These are phyloP conservation scores for Solanum virginianum DNA, from an alignment of 257 asterid genomes.

Conservation along the genomic window DNA sequence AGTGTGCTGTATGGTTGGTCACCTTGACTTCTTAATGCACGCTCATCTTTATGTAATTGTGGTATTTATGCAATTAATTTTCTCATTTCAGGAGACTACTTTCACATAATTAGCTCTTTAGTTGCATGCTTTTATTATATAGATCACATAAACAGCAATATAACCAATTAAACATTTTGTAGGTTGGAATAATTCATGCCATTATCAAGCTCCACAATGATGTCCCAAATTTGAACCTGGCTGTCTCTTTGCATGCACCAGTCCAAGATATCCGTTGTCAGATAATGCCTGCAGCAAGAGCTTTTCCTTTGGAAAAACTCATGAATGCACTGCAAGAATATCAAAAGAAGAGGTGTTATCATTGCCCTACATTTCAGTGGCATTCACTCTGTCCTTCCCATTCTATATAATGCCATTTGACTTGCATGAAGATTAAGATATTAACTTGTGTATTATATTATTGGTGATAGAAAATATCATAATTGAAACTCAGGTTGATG, in stretches of 20 bases:
- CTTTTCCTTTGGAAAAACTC: constrained; percentile 81
- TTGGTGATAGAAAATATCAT: neutral
- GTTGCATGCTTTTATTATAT: neutral
- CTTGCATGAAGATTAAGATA: neutral
- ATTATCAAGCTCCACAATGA: constrained; percentile 73
- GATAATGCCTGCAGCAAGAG: constrained; percentile 99
- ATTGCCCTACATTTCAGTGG: neutral
- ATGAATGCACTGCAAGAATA: constrained; percentile 69
- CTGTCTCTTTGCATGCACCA: constrained; percentile 95
- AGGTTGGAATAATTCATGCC: constrained; percentile 94
- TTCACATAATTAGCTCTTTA: neutral
- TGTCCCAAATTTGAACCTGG: constrained; percentile 71
- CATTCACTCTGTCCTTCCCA: neutral
- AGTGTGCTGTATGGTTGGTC: neutral
- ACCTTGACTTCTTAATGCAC: neutral
- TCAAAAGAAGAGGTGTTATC: constrained; percentile 55
- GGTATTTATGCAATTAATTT: neutral
- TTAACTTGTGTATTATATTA: neutral
- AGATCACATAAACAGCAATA: neutral
- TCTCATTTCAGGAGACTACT: neutral
- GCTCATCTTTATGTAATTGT: neutral
- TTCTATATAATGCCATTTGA: neutral
- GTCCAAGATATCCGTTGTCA: constrained; percentile 91
- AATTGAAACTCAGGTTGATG: neutral
- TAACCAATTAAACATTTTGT: neutral